A percentile compares a stretch with the other conserved stretches of the same genome.
These are phyloP conservation scores for Lachnellula hyalina DNA, from an alignment of 2,329 filamentous ascomycete species.

Conservation along the genomic window DNA sequence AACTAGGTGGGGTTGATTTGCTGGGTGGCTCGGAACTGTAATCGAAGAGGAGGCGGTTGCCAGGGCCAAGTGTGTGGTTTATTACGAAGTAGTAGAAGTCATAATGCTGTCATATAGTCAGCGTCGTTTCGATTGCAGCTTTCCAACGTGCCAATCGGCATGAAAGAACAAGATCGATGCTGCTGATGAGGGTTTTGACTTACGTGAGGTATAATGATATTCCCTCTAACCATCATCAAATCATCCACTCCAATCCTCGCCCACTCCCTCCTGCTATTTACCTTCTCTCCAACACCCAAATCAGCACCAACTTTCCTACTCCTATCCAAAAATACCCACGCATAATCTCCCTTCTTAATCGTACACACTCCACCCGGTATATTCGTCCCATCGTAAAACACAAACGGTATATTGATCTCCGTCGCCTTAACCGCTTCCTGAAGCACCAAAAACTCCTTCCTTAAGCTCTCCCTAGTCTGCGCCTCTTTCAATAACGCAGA, in stretches of 20 bases:
- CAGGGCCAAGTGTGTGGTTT: conserved; percentile 74
- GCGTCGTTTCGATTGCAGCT: conserved; percentile 16
- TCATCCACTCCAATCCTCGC: conserved; percentile 92
- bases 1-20: background rate
- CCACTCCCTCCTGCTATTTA: conserved; percentile 69
- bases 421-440: conserved; percentile 86
- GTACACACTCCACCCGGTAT: conserved; percentile 77
- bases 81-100: conserved; percentile 97
- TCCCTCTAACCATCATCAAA: conserved; percentile 84
- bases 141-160: no score
- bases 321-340: conserved; percentile 91
- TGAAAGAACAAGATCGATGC: no score
- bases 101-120: conserved; percentile 63
- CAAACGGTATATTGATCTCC: conserved; percentile 87
- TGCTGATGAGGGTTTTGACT: conserved; percentile 35
- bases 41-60: conserved; percentile 68
- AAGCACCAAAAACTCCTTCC: conserved; percentile 73
- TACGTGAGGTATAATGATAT: conserved; percentile 91
- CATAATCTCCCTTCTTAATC: conserved; percentile 86
- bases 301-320: conserved; percentile 87
- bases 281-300: conserved; percentile 62
- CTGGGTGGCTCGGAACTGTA: conserved; percentile 53
- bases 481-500: conserved; percentile 73
- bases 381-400: conserved; percentile 94
- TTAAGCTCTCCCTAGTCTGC: conserved; percentile 65